Conservation (phyloP, 2,329 filamentous ascomycete species). For the Fusarium torulosum region DNA sequence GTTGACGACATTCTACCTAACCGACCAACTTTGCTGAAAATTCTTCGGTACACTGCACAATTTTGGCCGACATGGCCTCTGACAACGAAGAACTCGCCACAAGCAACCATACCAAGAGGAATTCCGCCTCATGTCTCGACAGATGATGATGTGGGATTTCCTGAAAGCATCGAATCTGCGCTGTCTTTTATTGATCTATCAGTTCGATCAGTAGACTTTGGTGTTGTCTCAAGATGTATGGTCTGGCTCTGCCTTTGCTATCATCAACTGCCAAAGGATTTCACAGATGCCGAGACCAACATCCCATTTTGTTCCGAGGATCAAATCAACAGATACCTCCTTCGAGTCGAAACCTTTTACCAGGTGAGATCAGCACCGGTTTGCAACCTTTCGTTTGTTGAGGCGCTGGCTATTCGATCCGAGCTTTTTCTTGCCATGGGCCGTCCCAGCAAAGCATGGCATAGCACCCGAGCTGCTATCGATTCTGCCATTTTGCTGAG, state of each 20-base stretch:
- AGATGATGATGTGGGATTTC: slow-evolving; percentile 6
- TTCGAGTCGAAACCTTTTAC: slow-evolving; percentile 10
- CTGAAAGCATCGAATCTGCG: not conserved
- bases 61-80: slow-evolving; percentile 42
- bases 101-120: not conserved
- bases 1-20: slow-evolving; percentile 3
- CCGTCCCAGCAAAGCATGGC: slow-evolving; percentile 67
- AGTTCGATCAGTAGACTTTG: slow-evolving; percentile 1
- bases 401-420: slow-evolving; percentile 63
- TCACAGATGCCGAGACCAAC: slow-evolving; percentile 49
- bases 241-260: slow-evolving; percentile 59
- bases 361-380: slow-evolving; percentile 19
- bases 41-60: slow-evolving; percentile 22
- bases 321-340: slow-evolving; percentile 7
- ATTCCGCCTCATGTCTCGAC: not conserved
- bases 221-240: slow-evolving; percentile 51
- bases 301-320: slow-evolving; percentile 49
- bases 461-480: slow-evolving; percentile 62
- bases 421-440: slow-evolving; percentile 68
- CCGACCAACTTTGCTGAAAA: not conserved
- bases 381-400: slow-evolving; percentile 62
- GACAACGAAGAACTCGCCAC: not conserved
- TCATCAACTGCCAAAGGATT: slow-evolving; percentile 54
- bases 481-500: slow-evolving; percentile 66
- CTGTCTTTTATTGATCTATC: slow-evolving; percentile 11